Conservation (phyloP, 1,284 basidiomycete genomes). For the Pulveroboletus sp. region DNA sequence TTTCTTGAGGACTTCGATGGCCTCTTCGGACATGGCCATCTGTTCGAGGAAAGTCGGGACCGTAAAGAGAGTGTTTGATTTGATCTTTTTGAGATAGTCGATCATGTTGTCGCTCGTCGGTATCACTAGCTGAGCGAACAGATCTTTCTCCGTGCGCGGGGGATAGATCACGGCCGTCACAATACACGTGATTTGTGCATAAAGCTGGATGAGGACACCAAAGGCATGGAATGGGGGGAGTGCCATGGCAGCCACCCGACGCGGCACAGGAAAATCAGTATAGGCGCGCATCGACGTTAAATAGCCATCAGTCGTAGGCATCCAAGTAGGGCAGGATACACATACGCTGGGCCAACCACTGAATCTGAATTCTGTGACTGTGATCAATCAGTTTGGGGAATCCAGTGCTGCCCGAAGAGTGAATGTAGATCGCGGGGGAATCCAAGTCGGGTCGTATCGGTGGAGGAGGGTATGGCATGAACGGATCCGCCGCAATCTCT, state of each 20-base stretch:
- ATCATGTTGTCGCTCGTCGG: too few relatives aligned
- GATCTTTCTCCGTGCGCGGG: constrained; percentile 3
- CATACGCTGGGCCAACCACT: too few relatives aligned
- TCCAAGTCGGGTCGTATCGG: not conserved
- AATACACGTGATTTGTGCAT: constrained; percentile 3
- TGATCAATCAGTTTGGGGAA: not conserved
- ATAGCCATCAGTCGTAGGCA: too few relatives aligned
- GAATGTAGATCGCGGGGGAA: not conserved
- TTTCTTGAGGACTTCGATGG: not conserved
- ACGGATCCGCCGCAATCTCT: not conserved
- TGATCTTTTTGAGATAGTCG: not conserved
- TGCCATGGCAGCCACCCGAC: constrained; percentile 16
- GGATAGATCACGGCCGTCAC: constrained; percentile 1
- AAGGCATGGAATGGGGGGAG: constrained; percentile 18
- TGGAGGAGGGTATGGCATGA: not conserved
- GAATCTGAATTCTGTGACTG: not conserved
- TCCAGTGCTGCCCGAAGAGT: not conserved
- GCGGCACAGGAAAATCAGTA: too few relatives aligned
- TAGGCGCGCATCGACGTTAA: too few relatives aligned
- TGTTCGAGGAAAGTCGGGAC: not conserved
- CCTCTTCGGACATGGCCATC: not conserved
- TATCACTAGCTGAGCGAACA: too few relatives aligned
- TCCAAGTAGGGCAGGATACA: too few relatives aligned
- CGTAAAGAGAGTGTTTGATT: not conserved
- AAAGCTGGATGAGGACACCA: constrained; percentile 7